phyloP scores from a whole-genome alignment of 2,329 filamentous ascomycete species.

The Colletotrichum sp. region DNA sequence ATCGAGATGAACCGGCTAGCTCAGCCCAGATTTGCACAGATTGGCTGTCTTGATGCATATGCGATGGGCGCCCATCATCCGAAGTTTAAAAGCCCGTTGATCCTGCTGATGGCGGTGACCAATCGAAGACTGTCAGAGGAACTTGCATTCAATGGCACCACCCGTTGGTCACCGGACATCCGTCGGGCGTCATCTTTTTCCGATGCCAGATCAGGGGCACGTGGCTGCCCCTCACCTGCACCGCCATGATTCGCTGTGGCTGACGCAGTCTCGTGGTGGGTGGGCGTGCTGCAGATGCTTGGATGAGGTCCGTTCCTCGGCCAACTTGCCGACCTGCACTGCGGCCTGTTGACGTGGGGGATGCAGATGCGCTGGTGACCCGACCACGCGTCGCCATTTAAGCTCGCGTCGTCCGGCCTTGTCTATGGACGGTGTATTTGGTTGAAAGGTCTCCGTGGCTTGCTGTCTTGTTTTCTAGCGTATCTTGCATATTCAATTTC shows the following conservation, averaged over 20 bases:
- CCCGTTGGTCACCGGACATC: neutral
- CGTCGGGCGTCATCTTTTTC: neutral
- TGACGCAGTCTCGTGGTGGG: neutral
- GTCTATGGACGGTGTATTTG: neutral
- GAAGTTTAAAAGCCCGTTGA: neutral
- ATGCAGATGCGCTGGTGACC: conserved; percentile 4
- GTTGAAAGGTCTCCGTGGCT: neutral
- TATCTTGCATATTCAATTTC: neutral
- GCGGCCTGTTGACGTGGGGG: neutral
- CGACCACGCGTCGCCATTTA: conserved; percentile 17
- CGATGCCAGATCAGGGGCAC: neutral
- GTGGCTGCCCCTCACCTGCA: neutral
- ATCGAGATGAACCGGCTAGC: conserved; percentile 12
- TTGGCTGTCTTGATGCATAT: conserved; percentile 1
- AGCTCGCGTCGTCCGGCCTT: neutral
- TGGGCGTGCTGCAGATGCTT: neutral
- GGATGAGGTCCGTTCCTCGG: conserved; percentile 8
- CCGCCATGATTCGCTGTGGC: conserved; percentile 10
- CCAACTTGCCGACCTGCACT: conserved; percentile 4
- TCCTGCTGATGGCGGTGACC: neutral
- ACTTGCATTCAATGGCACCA: neutral
- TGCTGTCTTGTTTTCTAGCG: neutral
- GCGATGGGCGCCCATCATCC: neutral
- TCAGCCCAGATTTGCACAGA: neutral
- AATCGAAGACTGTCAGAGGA: neutral